Percentiles rank a stretch among this genome's conserved stretches.
Evolutionary conservation across 2,329 filamentous ascomycete species (phyloP).

Genomic region (Aureobasidium leucospermi): DNA sequence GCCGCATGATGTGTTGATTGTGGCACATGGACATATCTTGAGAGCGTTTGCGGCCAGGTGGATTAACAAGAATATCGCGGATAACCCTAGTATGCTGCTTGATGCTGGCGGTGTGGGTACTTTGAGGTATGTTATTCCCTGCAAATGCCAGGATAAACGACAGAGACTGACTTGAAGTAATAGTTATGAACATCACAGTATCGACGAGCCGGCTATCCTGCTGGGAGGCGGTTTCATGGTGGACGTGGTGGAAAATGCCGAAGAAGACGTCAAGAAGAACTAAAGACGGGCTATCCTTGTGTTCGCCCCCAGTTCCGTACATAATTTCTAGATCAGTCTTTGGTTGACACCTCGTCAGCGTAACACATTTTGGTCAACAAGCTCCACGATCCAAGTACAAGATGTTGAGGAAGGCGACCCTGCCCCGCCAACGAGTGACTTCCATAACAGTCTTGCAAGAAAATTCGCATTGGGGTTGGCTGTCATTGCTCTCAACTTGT

Average conservation of each 20-base stretch:
- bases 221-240: conserved; percentile 45
- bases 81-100: conserved; percentile 73
- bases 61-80: conserved; percentile 64
- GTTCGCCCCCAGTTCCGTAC: too few species aligned
- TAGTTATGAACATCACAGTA: conserved; percentile 43
- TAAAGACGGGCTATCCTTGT: not conserved
- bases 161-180: not conserved
- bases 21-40: conserved; percentile 86
- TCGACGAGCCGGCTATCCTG: conserved; percentile 45
- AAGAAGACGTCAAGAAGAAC: conserved; percentile 18
- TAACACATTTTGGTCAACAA: too few species aligned
- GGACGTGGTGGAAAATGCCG: conserved; percentile 38
- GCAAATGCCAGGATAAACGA: not conserved
- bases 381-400: too few species aligned
- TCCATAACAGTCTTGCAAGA: too few species aligned
- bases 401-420: too few species aligned
- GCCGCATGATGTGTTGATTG: conserved; percentile 62
- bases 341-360: too few species aligned
- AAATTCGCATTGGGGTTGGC: too few species aligned
- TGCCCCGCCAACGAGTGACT: too few species aligned
- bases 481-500: too few species aligned
- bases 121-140: conserved; percentile 31
- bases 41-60: conserved; percentile 83
- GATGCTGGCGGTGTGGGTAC: conserved; percentile 54
- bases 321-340: too few species aligned